Percentiles rank a stretch among this genome's conserved stretches.
Conservation (phyloP, 345 rosid species). For the Abelmoschus esculentus region DNA sequence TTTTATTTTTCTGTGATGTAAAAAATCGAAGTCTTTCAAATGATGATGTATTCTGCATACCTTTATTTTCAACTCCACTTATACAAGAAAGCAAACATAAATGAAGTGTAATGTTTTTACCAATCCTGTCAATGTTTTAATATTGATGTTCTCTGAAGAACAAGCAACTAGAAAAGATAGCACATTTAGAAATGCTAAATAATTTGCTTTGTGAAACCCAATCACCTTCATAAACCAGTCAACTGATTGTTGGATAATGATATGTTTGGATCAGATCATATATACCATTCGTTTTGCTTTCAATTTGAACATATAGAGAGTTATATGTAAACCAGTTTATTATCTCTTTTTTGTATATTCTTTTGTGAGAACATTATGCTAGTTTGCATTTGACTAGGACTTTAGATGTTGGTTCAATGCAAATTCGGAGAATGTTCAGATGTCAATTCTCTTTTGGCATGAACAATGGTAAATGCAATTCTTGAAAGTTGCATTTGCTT, state of each 20-base stretch:
- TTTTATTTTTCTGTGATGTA: background rate
- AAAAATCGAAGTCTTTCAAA: background rate
- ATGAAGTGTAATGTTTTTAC: background rate
- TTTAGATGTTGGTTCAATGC: background rate
- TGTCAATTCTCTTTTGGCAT: no score
- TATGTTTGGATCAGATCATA: background rate
- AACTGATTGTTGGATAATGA: background rate
- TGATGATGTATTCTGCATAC: background rate
- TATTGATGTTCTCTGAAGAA: conserved; percentile 4
- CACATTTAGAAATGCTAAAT: background rate
- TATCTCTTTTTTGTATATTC: background rate
- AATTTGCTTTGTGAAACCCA: background rate
- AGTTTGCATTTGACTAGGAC: conserved; percentile 5
- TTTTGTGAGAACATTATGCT: conserved; percentile 2
- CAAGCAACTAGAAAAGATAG: background rate
- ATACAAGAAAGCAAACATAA: background rate
- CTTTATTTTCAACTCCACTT: conserved; percentile 5
- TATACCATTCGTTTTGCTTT: background rate
- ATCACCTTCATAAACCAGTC: background rate
- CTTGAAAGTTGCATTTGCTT: no score
- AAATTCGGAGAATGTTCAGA: no score
- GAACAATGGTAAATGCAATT: no score
- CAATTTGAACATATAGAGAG: background rate
- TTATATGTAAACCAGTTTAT: background rate
- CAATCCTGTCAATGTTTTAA: background rate